These are phyloP conservation scores for Aspergillus udagawae DNA, from an alignment of 2,329 filamentous ascomycete species.

Conservation along the genomic window DNA sequence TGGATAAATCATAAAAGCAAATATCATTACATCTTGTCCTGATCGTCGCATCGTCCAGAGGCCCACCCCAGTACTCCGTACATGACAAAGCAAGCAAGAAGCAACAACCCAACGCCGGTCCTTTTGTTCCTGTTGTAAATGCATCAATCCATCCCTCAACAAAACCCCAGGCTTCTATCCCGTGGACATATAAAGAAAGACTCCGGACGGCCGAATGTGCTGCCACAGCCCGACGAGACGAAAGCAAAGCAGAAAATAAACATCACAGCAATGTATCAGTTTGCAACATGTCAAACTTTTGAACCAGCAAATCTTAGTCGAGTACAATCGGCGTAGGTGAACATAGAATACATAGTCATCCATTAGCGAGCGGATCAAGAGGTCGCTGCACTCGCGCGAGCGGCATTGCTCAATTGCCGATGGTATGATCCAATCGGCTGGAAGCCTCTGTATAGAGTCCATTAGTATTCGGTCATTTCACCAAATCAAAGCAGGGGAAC, in stretches of 20 bases:
- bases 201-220: not conserved
- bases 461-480: not conserved
- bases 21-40: not conserved
- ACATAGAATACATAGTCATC: not conserved
- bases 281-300: not conserved
- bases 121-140: not conserved
- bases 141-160: not conserved
- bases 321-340: not conserved
- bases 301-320: not conserved
- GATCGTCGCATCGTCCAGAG: not conserved
- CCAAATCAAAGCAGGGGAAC: constrained; percentile 10
- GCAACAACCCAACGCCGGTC: not conserved
- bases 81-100: not conserved
- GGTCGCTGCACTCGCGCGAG: constrained; percentile 32
- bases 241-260: constrained; percentile 1
- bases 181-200: constrained; percentile 6
- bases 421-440: constrained; percentile 47
- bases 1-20: not conserved
- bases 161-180: not conserved
- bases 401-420: constrained; percentile 39
- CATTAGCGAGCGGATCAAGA: constrained; percentile 14
- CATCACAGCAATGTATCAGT: not conserved
- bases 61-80: not conserved
- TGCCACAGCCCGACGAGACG: not conserved
- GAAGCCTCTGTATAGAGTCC: constrained; percentile 37